phyloP scores from a whole-genome alignment of 305 asterid species.

The Caryopteris hybrid region DNA sequence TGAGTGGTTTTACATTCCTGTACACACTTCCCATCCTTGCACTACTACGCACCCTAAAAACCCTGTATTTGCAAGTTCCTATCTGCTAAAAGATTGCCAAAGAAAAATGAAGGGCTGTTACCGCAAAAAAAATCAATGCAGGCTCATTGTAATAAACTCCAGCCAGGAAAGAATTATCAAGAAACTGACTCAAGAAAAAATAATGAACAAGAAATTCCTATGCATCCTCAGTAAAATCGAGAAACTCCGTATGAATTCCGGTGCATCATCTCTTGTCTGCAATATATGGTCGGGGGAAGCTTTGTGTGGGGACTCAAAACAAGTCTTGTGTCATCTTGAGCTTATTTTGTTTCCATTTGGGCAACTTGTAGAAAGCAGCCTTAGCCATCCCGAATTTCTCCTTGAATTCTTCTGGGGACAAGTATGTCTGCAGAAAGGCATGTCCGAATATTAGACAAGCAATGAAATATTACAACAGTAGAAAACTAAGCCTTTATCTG shows the following conservation, averaged over 20 bases:
- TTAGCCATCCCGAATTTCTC: constrained; percentile 81
- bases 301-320: constrained; percentile 52
- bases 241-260: constrained; percentile 17
- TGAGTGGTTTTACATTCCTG: constrained; percentile 35
- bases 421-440: constrained; percentile 59
- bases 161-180: constrained; percentile 31
- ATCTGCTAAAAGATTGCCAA: constrained; percentile 19
- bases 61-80: constrained; percentile 34
- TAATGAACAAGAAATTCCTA: constrained; percentile 25
- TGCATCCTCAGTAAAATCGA: constrained; percentile 17
- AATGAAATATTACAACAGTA: constrained; percentile 10
- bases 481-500: constrained; percentile 24
- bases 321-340: constrained; percentile 70
- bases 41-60: constrained; percentile 28
- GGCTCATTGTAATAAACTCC: constrained; percentile 34
- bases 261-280: constrained; percentile 11
- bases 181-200: constrained; percentile 20
- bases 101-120: constrained; percentile 12
- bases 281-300: constrained; percentile 18
- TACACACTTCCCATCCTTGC: constrained; percentile 37
- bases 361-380: constrained; percentile 78
- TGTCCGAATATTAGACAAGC: neutral
- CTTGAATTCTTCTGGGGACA: constrained; percentile 77
- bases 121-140: constrained; percentile 20
- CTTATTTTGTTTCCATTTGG: constrained; percentile 98